A percentile compares a stretch with the other conserved stretches of the same genome.
Conservation (phyloP, 2,329 filamentous ascomycete genomes). For the Aspergillus fumigatus region DNA sequence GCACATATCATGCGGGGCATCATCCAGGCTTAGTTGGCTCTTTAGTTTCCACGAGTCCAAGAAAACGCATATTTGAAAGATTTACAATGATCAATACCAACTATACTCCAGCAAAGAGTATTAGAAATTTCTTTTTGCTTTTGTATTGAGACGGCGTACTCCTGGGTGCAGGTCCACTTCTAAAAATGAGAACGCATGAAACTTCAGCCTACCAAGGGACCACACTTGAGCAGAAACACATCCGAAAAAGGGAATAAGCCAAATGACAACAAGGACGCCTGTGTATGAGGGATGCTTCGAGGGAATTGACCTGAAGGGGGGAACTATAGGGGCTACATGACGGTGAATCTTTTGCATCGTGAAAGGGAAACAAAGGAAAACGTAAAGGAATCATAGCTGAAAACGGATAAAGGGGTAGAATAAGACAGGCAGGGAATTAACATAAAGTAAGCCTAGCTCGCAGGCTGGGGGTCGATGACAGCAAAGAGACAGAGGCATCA, state of each 20-base stretch:
- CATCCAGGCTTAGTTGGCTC: not conserved
- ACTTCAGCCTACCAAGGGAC: not conserved
- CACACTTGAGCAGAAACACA: conserved; percentile 6
- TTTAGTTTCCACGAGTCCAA: not conserved
- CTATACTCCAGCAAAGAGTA: not conserved
- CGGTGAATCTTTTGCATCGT: conserved; percentile 46
- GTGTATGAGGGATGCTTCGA: conserved; percentile 39
- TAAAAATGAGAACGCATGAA: not conserved
- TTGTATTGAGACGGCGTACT: not conserved
- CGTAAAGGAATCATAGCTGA: conserved; percentile 11
- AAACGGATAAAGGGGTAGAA: conserved; percentile 4
- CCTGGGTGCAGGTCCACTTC: not conserved
- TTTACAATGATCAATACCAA: not conserved
- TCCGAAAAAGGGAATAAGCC: conserved; percentile 17
- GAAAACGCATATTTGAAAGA: not conserved
- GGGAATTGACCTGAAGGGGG: conserved; percentile 9
- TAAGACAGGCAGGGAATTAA: conserved; percentile 13
- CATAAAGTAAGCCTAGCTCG: conserved; percentile 10
- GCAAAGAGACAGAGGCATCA: not conserved
- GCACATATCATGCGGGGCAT: not conserved
- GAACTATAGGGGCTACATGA: conserved; percentile 40
- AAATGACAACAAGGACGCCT: conserved; percentile 34
- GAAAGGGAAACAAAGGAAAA: conserved; percentile 25
- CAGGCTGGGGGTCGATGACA: not conserved
- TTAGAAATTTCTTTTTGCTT: not conserved